A percentile compares a stretch with the other conserved stretches of the same genome.
Evolutionary conservation across 192 early-diverging fungal species (phyloP).

Genomic region (Podila epicladia): DNA sequence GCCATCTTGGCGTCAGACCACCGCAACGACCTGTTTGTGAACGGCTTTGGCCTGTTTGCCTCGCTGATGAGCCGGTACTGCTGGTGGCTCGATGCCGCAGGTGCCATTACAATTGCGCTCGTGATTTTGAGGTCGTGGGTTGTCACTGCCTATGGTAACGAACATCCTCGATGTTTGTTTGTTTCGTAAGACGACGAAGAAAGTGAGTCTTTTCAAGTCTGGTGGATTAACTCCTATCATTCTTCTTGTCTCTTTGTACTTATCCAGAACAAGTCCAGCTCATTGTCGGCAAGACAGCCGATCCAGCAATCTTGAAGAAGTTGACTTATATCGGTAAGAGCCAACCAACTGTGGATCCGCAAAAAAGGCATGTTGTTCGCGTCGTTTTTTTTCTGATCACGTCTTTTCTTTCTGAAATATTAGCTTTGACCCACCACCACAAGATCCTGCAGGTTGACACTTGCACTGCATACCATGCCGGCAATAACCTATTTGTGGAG

Average conservation of each 20-base stretch:
- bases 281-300: conserved; percentile 85
- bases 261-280: conserved; percentile 75
- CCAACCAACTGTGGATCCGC: too few relatives aligned
- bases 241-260: background rate
- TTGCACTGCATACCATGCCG: conserved; percentile 87
- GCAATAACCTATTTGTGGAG: conserved; percentile 91
- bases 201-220: background rate
- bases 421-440: conserved; percentile 78
- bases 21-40: conserved; percentile 79
- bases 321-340: conserved; percentile 80
- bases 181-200: background rate
- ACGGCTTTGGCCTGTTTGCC: conserved; percentile 75
- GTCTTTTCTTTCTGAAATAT: conserved; percentile 1
- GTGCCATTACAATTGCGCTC: conserved; percentile 73
- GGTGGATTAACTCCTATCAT: background rate
- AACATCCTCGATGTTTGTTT: background rate
- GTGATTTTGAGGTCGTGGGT: conserved; percentile 78
- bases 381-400: background rate
- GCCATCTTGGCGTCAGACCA: conserved; percentile 76
- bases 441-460: conserved; percentile 79
- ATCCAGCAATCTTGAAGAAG: conserved; percentile 79
- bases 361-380: too few relatives aligned
- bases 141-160: conserved; percentile 64
- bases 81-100: conserved; percentile 80
- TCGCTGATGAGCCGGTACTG: conserved; percentile 68